Conservation (phyloP, 2,329 filamentous ascomycete genomes). For the Annulohypoxylon truncatum region DNA sequence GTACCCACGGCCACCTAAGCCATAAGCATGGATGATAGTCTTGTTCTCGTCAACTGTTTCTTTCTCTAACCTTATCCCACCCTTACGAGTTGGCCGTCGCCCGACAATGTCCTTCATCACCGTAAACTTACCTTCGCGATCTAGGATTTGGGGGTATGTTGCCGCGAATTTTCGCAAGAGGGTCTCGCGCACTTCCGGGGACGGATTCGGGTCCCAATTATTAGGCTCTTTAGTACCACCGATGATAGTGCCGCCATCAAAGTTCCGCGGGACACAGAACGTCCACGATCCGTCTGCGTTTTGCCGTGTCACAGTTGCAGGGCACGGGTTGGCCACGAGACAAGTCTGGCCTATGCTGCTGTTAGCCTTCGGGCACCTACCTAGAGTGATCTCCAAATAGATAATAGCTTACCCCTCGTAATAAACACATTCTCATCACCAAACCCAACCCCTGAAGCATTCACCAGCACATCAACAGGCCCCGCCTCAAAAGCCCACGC, state of each 20-base stretch:
- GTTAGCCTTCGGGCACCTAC: neutral
- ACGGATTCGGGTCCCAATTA: slow-evolving; percentile 65
- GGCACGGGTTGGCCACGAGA: slow-evolving; percentile 53
- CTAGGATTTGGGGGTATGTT: slow-evolving; percentile 47
- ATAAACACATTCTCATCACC: slow-evolving; percentile 57
- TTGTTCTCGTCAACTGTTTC: slow-evolving; percentile 52
- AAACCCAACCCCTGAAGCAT: slow-evolving; percentile 61
- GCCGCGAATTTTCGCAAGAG: slow-evolving; percentile 56
- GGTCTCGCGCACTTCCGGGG: slow-evolving; percentile 56
- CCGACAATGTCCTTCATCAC: slow-evolving; percentile 59
- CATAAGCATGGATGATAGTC: slow-evolving; percentile 66
- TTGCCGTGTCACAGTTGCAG: slow-evolving; percentile 66
- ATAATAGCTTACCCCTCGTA: slow-evolving; percentile 53
- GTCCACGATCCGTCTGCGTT: slow-evolving; percentile 71
- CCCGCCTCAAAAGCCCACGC: slow-evolving; percentile 45
- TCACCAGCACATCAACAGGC: slow-evolving; percentile 54
- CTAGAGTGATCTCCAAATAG: neutral
- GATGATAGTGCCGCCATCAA: slow-evolving; percentile 72
- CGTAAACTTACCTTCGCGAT: slow-evolving; percentile 44
- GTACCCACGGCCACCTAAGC: slow-evolving; percentile 69
- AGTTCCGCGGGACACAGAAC: slow-evolving; percentile 71
- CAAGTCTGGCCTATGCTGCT: slow-evolving; percentile 58
- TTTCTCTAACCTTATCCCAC: slow-evolving; percentile 64
- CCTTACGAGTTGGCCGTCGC: slow-evolving; percentile 58
- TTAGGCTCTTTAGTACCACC: slow-evolving; percentile 73